Evolutionary conservation across 805 yeast species (phyloP), one percentile per base, ranked within the genome.

Genomic region (Blastobotrys americana): DNA sequence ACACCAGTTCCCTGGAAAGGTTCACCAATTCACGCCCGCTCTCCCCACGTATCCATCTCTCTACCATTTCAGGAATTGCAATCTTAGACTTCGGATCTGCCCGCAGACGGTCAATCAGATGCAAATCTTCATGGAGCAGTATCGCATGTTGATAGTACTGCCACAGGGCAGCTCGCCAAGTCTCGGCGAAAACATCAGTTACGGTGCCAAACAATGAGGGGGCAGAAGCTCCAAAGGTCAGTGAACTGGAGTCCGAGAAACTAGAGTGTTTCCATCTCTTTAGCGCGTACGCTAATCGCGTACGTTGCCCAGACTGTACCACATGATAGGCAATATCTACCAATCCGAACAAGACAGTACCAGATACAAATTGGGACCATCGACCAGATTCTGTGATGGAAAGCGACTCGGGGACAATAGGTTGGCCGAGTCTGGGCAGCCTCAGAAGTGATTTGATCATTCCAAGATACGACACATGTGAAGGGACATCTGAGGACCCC

Each of bases 241-340:
- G 79, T 49, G 80, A 78, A 41, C 63, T 68, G 33, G 73, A 58
- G 22, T 74, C 70, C 3, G 53, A 55, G 49, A 68, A 78, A 22
- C 33, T 27, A 4, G 66, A 64, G 50, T 71, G 68, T 37, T 62
- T 64, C 52, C 67, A 66, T 4, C 72, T 55, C 34, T 65, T 72
- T 47, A 76, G 60, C 2, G 79, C 78, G 13, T 25, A 25, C 31
- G 31, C 31, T 55, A 76, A 65, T 25, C 31, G 43, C 79, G 75
- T 73, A 79, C 67, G 41, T 70, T 56, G 3, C 84, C 82, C 41
- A 78, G 70, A 23, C 75, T 66, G 44, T 73, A 79, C 52, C 72
- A 76, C 35, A 78, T 80, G 2, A 82, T 8, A 74, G 0, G 61
- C 57, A 5, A 56, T 52, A 19, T 55, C 52, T 35, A 59, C 49